Base-by-base conservation (phyloP, 345 rosid species). In the Sonneratia caseolaris region DNA sequence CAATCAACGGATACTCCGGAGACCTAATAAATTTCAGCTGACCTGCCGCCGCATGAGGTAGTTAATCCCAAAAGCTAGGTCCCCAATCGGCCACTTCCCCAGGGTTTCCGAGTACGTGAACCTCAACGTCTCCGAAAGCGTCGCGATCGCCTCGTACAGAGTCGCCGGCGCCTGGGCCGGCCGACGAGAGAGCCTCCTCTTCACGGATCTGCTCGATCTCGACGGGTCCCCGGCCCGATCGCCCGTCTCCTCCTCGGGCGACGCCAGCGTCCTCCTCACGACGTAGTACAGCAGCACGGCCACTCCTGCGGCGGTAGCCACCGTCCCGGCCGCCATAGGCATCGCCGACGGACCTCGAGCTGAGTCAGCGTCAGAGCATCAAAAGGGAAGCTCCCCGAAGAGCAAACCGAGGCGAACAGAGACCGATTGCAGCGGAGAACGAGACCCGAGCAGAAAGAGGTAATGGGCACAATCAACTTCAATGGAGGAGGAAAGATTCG, bases 61-160 rank as follows among this genome's bases (percentile, higher is more conserved):
- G 77, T 92, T 96, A 73, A 96, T 92, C 72, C 98, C 98, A 72
- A 96, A 96, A 66, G 99, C 99, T 75, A 96, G 82, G 84, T 96
- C 97, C 37, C 86, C 96, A 38, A 96, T 84, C 12, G 99, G 99
- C 98, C 99, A 96, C 83, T 96, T 92, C 6, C 99, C 99, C 37
- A 96, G 77, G 67, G 99, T 96, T 80, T 96, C 98, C 12, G 96
- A 88, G 83, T 89, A 96, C 13, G 96, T 95, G 68, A 92, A 95
- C 68, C 94, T 82, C 22, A 95, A 84, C 37, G 99, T 95, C 82
- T 95, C 98, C 15, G 94, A 84, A 40, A 95, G 59, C 42, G 98
- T 95, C 0, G 94, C 78, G 57, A 95, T 83, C 36, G 97, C 82
- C 82, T 95, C 97, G n/a, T 89, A 82, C 92, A 95, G 89, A 43